These are phyloP conservation scores for Hyphodiscus sp. DNA, from an alignment of 2,329 filamentous ascomycete genomes.

Conservation along the genomic window DNA sequence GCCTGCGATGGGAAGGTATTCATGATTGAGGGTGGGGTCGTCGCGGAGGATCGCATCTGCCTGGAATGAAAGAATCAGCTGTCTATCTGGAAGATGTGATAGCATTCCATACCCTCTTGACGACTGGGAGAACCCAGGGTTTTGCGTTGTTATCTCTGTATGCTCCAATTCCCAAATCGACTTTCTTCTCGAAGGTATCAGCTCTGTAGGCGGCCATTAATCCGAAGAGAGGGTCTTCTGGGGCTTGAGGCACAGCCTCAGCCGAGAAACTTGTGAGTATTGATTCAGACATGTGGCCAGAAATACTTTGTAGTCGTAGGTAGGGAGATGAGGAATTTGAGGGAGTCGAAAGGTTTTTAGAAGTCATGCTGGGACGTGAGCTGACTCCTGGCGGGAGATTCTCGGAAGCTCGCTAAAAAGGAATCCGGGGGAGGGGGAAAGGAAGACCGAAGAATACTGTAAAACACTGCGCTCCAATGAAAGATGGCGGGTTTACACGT, in stretches of 20 bases:
- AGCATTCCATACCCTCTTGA: constrained; percentile 70
- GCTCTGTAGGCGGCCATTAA: constrained; percentile 82
- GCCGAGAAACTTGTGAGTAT: constrained; percentile 63
- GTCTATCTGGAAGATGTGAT: neutral
- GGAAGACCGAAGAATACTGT: neutral
- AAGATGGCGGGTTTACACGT: neutral
- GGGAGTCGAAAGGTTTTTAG: constrained; percentile 10
- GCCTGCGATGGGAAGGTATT: constrained; percentile 95
- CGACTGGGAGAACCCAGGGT: constrained; percentile 93
- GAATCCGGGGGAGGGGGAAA: constrained; percentile 8
- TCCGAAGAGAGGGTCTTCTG: constrained; percentile 92
- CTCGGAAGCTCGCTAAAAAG: neutral
- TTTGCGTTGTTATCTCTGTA: constrained; percentile 95
- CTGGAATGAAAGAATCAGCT: constrained; percentile 40
- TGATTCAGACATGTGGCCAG: constrained; percentile 58
- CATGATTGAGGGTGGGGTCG: constrained; percentile 90
- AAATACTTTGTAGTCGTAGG: constrained; percentile 53
- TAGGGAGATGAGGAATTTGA: constrained; percentile 18
- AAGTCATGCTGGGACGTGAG: constrained; percentile 4
- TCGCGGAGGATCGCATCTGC: constrained; percentile 84
- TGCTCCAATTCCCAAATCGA: constrained; percentile 87
- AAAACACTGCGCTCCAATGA: neutral
- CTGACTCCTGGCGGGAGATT: neutral
- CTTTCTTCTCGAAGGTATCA: constrained; percentile 72
- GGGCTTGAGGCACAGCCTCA: constrained; percentile 77